phyloP scores from a whole-genome alignment of 78 protist genomes.

The Corallochytrium limacisporum region DNA sequence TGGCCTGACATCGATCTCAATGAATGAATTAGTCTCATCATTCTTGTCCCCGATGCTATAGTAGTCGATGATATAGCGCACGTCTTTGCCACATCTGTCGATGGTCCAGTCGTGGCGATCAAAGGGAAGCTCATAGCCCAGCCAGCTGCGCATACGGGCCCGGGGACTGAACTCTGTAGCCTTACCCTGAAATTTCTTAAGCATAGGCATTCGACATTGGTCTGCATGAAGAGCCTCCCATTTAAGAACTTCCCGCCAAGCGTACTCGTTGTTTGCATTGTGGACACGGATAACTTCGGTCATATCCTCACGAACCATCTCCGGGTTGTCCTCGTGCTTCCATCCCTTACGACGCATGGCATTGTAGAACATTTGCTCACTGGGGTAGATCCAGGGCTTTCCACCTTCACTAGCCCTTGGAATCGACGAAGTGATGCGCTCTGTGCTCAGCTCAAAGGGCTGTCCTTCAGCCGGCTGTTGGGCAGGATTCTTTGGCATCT shows the following conservation, averaged over 20 bases:
- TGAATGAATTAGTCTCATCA: too few relatives aligned
- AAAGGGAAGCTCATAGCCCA: slow-evolving; percentile 47
- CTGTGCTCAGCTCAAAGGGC: too few relatives aligned
- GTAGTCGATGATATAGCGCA: slow-evolving; percentile 60
- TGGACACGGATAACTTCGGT: slow-evolving; percentile 48
- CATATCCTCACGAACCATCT: slow-evolving; percentile 40
- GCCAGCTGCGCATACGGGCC: slow-evolving; percentile 34
- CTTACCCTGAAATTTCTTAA: slow-evolving; percentile 45
- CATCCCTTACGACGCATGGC: slow-evolving; percentile 55
- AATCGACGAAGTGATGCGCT: too few relatives aligned
- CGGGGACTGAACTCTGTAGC: slow-evolving; percentile 56
- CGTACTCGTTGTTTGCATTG: slow-evolving; percentile 53
- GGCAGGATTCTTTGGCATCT: too few relatives aligned
- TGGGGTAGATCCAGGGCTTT: slow-evolving; percentile 54
- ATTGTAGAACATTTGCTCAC: slow-evolving; percentile 60
- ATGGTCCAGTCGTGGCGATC: slow-evolving; percentile 74
- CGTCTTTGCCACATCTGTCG: slow-evolving; percentile 59
- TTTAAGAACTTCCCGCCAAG: slow-evolving; percentile 54
- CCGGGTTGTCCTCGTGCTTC: not conserved
- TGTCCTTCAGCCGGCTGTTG: too few relatives aligned
- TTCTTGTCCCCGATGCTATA: too few relatives aligned
- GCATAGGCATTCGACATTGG: slow-evolving; percentile 7
- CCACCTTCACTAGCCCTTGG: not conserved
- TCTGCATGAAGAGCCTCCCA: slow-evolving; percentile 34
- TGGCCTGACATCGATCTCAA: too few relatives aligned